A percentile compares a stretch with the other conserved stretches of the same genome.
Conservation (phyloP, 2,329 filamentous ascomycete genomes). For the Eutypella sp. region DNA sequence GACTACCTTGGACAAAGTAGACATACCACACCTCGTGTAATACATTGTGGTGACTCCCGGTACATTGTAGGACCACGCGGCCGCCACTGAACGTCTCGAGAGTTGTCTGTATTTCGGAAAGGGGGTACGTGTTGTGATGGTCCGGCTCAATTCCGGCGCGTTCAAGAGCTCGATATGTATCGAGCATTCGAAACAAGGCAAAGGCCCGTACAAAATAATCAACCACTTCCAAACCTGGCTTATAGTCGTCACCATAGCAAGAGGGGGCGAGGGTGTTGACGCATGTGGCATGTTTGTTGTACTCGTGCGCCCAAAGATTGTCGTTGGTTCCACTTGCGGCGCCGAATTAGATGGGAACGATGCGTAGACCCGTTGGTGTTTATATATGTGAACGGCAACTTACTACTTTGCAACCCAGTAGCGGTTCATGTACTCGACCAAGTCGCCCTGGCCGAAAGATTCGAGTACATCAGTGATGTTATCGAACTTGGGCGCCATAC, state of each 20-base stretch:
- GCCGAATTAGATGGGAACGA: not conserved
- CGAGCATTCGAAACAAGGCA: conserved; percentile 35
- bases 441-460: conserved; percentile 33
- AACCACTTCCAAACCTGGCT: conserved; percentile 36
- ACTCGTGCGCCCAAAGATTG: conserved; percentile 64
- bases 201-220: conserved; percentile 42
- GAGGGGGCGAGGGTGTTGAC: conserved; percentile 61
- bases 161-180: conserved; percentile 37
- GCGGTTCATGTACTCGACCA: conserved; percentile 36
- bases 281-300: conserved; percentile 68
- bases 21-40: conserved; percentile 50
- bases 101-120: conserved; percentile 35
- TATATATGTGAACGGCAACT: conserved; percentile 13
- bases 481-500: conserved; percentile 35
- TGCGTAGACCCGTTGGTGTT: conserved; percentile 1
- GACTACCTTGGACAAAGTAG: conserved; percentile 46
- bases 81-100: conserved; percentile 41
- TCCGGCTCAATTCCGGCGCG: conserved; percentile 33
- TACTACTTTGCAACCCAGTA: conserved; percentile 39
- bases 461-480: conserved; percentile 38
- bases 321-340: conserved; percentile 31
- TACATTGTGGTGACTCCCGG: conserved; percentile 29
- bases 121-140: conserved; percentile 34
- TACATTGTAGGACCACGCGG: conserved; percentile 40
- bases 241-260: conserved; percentile 56